A percentile compares a stretch with the other conserved stretches of the same genome.
phyloP scores from a whole-genome alignment of 2,329 filamentous ascomycete species.

The Chrysosporium keratinophilum region DNA sequence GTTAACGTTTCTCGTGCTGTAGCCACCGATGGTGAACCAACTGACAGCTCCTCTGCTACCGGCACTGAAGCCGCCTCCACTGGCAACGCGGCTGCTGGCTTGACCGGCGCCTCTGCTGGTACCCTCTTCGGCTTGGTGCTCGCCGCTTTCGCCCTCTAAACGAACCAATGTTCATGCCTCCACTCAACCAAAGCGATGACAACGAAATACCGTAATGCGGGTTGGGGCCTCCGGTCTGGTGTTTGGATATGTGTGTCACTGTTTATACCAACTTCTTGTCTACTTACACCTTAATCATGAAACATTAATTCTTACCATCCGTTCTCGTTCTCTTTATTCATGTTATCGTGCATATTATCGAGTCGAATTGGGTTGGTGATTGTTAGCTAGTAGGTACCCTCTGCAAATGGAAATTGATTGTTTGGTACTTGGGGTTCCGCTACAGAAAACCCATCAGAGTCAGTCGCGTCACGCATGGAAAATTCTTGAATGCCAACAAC shows the following conservation, averaged over 20 bases:
- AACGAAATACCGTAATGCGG: constrained; percentile 5
- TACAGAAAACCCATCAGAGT: too few relatives aligned
- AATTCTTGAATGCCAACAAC: too few relatives aligned
- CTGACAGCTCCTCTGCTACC: constrained; percentile 15
- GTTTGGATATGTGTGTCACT: constrained; percentile 7
- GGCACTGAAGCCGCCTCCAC: constrained; percentile 18
- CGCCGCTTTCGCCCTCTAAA: constrained; percentile 32
- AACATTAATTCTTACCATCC: not conserved
- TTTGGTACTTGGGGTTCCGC: too few relatives aligned
- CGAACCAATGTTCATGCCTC: not conserved
- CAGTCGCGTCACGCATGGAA: too few relatives aligned
- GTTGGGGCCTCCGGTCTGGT: constrained; percentile 1
- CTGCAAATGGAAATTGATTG: too few relatives aligned
- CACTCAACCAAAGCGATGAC: constrained; percentile 3
- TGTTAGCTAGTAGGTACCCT: too few relatives aligned
- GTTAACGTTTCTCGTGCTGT: not conserved
- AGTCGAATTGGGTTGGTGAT: too few relatives aligned
- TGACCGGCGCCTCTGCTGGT: constrained; percentile 27
- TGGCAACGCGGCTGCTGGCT: constrained; percentile 23
- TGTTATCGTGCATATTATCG: too few relatives aligned
- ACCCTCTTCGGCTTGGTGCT: constrained; percentile 28
- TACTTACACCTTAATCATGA: constrained; percentile 6
- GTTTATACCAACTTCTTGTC: constrained; percentile 1
- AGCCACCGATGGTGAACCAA: constrained; percentile 2
- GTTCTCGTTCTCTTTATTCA: too few relatives aligned